Evolutionary conservation across 805 yeast species (phyloP), one percentile per base, ranked within the genome.

Genomic region (Candida ascalaphidarum): DNA sequence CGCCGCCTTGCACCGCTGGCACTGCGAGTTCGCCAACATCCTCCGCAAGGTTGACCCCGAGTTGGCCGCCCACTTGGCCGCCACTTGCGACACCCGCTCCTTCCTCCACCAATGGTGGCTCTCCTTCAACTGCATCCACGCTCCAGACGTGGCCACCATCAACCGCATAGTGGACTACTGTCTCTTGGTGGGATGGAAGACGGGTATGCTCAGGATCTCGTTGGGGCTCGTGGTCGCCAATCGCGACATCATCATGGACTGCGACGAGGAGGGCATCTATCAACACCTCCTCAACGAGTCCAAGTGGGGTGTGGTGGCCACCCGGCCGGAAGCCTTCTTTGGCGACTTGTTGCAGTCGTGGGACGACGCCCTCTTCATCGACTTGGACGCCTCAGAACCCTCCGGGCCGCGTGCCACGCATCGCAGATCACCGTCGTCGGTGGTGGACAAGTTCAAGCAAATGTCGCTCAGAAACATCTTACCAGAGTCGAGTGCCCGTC

Each of bases 21-120:
- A 63, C 34, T 53, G 43, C 30, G 77, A 77, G 41, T 76, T 76
- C 44, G 55, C 61, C 26, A 36, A 39, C 17, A 53, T 74, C 15
- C 54, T 76, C 21, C 37, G 48, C n/a, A 32, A 43, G 11, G 46
- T 58, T 20, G 61, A 71, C 25, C 55, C 59, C 2, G 61, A 56
- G 15, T 51, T 75, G 22, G 51, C 47, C 28, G 25, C 34, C 2
- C 80, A 76, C 42, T 59, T 76, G 28, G 33, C 43, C 3, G 36
- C 55, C 4, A 50, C 47, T 30, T 63, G 55, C 40, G 77, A 58
- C 41, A 52, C 55, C 40, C 65, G 57, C 34, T 67, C 54, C 26
- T 74, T 63, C 46, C 58, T 75, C n/a, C 66, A 67, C 27, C 81
- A 77, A 44, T 76, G 83, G 83, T 74, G 79, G 62, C 46, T 76